Evolutionary conservation across 2,329 filamentous ascomycete species (phyloP).

Genomic region (Pestalotiopsis sp.): DNA sequence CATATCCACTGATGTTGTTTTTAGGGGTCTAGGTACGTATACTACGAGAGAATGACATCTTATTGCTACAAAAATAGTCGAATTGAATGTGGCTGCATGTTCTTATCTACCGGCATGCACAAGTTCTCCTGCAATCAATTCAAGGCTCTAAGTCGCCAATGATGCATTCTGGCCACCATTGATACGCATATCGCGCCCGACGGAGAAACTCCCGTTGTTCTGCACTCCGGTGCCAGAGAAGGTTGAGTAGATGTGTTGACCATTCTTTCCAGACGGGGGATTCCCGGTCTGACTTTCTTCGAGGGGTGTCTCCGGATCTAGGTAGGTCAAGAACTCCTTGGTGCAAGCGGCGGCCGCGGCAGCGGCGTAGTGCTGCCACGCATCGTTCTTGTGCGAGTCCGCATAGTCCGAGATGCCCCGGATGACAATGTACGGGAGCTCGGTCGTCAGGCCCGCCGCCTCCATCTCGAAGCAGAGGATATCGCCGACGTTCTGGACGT

Average conservation of each 20-base stretch:
- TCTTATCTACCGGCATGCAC: too few relatives aligned
- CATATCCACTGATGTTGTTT: background rate
- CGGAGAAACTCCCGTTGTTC: background rate
- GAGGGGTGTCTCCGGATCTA: background rate
- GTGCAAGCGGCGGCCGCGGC: background rate
- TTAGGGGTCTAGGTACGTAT: background rate
- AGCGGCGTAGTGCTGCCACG: background rate
- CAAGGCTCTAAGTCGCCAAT: background rate
- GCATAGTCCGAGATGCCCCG: slow-evolving; percentile 9
- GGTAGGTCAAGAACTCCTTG: background rate
- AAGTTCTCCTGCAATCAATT: too few relatives aligned
- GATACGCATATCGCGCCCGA: background rate
- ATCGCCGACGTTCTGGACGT: background rate
- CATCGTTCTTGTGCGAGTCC: slow-evolving; percentile 8
- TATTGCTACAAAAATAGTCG: too few relatives aligned
- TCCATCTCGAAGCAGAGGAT: slow-evolving; percentile 10
- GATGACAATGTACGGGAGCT: background rate
- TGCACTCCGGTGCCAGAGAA: background rate
- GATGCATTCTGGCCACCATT: background rate
- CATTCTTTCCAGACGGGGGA: background rate
- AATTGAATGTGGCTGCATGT: too few relatives aligned
- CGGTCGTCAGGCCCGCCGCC: background rate
- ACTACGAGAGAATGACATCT: too few relatives aligned
- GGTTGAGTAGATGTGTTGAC: background rate
- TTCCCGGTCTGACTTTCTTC: background rate